Evolutionary conservation across 177 flowering plant genomes (phyloP).

Genomic region (Telopea speciosissima): DNA sequence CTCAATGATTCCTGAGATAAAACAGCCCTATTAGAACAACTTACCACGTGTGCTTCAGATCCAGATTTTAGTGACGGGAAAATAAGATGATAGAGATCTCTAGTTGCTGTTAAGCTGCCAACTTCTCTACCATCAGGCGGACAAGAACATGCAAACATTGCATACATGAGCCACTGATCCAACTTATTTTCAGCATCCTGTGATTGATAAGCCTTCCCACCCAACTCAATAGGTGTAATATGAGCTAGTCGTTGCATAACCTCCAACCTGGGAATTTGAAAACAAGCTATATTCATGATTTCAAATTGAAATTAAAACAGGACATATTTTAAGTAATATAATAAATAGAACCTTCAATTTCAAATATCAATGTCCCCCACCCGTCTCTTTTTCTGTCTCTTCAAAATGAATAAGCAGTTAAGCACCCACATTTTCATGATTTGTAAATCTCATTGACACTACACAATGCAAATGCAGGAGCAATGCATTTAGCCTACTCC

Average conservation of each 20-base stretch:
- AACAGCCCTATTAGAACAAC: conserved; percentile 19
- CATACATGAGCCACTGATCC: conserved; percentile 98
- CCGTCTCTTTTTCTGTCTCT: too few species aligned
- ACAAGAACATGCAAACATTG: conserved; percentile 93
- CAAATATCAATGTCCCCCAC: not conserved
- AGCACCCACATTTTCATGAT: too few species aligned
- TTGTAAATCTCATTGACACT: not conserved
- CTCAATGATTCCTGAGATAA: not conserved
- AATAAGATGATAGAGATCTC: conserved; percentile 77
- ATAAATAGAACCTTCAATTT: not conserved
- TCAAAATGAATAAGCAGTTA: too few species aligned
- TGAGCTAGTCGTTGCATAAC: conserved; percentile 81
- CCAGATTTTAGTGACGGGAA: conserved; percentile 92
- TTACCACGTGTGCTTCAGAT: conserved; percentile 79
- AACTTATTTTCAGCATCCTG: conserved; percentile 89
- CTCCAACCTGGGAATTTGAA: conserved; percentile 53
- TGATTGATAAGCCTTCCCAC: conserved; percentile 89
- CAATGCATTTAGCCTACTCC: not conserved
- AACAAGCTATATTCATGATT: not conserved
- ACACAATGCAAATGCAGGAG: not conserved
- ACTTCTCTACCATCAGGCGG: conserved; percentile 73
- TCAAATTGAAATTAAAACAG: not conserved
- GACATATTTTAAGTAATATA: not conserved
- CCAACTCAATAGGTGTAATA: conserved; percentile 86
- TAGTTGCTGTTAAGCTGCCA: conserved; percentile 50